Conservation (phyloP, 106 monocot genomes). For the Phalaenopsis equestris region DNA sequence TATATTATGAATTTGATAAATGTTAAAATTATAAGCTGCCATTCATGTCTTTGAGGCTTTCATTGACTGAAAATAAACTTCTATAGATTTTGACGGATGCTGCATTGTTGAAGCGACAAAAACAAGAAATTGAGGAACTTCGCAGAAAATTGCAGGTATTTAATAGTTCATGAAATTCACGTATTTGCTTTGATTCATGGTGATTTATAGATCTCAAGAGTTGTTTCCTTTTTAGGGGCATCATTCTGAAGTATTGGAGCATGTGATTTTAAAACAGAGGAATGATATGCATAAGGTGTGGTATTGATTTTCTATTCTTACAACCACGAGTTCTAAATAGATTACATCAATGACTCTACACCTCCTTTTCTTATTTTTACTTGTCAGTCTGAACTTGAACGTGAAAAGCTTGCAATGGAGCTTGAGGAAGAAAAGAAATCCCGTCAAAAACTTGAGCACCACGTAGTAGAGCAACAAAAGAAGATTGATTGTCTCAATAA, state of each 20-base stretch:
- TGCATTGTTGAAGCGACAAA: constrained; percentile 88
- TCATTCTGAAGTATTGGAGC: constrained; percentile 90
- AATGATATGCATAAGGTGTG: constrained; percentile 96
- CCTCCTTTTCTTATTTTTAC: not conserved
- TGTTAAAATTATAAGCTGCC: not conserved
- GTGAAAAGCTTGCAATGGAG: constrained; percentile 54
- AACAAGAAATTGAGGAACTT: constrained; percentile 91
- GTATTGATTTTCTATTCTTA: not conserved
- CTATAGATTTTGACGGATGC: constrained; percentile 84
- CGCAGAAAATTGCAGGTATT: constrained; percentile 69
- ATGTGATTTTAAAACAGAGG: constrained; percentile 79
- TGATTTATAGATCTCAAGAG: not conserved
- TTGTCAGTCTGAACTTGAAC: constrained; percentile 58
- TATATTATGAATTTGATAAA: not conserved
- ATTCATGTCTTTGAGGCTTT: not conserved
- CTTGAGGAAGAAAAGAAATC: constrained; percentile 67
- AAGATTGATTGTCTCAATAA: constrained; percentile 29
- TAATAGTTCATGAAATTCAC: not conserved
- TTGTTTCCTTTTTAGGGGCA: constrained; percentile 46
- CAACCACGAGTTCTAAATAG: not conserved
- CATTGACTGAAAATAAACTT: not conserved
- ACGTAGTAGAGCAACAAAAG: constrained; percentile 39
- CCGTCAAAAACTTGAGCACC: constrained; percentile 30
- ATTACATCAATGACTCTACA: not conserved
- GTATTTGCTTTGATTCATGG: not conserved